Evolutionary conservation across 495 filamentous ascomycete genomes (phyloP), one percentile per base, ranked within the genome.

Genomic region (Entonaema liquescens): DNA sequence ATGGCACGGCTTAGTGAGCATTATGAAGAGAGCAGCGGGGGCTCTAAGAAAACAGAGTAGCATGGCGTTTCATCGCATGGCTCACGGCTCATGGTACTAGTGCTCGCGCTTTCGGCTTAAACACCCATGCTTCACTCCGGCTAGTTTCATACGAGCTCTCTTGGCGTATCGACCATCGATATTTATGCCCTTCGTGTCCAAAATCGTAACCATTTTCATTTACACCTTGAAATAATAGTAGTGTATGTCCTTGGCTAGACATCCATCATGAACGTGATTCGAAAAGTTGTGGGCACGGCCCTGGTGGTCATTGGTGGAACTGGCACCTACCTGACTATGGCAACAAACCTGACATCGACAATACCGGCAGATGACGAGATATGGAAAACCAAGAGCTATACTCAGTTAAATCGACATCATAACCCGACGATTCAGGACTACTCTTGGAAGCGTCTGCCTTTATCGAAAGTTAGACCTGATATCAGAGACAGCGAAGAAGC

Each of bases 361-460:
- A 77, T 91, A 68, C 76, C 84, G 35, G 57, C 74, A 19, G 76
- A 82, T 70, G 90, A 93, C 72, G 83, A 87, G 13, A 78, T 92
- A 62, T 88, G 89, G 81, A 75, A 79, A 44, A 85, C 84, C 31
- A 72, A 81, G 31, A 75, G 80, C 66, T 89, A 83, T 79, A 71
- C 75, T 5, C 83, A 80, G 47, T 82, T 85, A 76, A 92, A 93
- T 72, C 84, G 86, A 5, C 81, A 86, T 56, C 73, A 79, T 19
- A 91, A 91, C 76, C 83, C 89, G 0, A 78, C 82, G 0, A 82
- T 83, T 4, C 83, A 90, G 61, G 90, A 92, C 73, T 62, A 89
- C 25, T 88, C 83, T 67, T 74, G 89, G 53, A 85, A 89, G 65
- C 80, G 80, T 23, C 82, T 93, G 7, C 86, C 88, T 0, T 73